phyloP scores from a whole-genome alignment of 1,284 basidiomycete genomes.

The Exobasidium cylindrosporum region DNA sequence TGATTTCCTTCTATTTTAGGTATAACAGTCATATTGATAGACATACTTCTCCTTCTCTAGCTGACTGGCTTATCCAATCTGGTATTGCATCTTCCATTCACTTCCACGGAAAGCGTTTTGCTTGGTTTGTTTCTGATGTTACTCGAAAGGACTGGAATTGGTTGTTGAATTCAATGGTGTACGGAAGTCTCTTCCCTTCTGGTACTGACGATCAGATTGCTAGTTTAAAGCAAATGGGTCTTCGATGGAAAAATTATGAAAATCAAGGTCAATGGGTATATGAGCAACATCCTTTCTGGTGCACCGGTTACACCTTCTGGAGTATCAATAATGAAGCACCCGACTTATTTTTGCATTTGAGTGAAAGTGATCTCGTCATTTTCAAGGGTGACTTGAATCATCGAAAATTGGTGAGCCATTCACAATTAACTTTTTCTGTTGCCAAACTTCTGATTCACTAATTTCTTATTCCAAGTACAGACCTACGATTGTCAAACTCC shows the following conservation, averaged over 20 bases:
- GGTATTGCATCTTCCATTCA: constrained; percentile 79
- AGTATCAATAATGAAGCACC: constrained; percentile 69
- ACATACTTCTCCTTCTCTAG: not conserved
- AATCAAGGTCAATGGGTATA: constrained; percentile 90
- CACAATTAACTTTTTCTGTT: too few relatives aligned
- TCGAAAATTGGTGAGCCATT: constrained; percentile 57
- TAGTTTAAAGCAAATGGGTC: constrained; percentile 74
- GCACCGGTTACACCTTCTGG: constrained; percentile 63
- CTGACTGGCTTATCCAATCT: constrained; percentile 82
- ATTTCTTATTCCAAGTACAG: too few relatives aligned
- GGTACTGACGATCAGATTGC: constrained; percentile 78
- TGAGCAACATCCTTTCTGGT: constrained; percentile 76
- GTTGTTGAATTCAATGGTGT: constrained; percentile 60
- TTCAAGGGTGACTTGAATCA: constrained; percentile 95
- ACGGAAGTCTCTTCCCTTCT: constrained; percentile 64
- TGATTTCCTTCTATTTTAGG: not conserved
- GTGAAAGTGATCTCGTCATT: constrained; percentile 83
- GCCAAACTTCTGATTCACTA: too few relatives aligned
- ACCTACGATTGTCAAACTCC: constrained; percentile 64
- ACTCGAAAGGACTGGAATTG: constrained; percentile 95
- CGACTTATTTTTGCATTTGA: constrained; percentile 89
- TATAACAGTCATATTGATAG: not conserved
- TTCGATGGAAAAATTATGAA: constrained; percentile 89
- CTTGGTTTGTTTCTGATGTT: constrained; percentile 71
- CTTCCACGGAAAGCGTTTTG: constrained; percentile 74